A percentile compares a stretch with the other conserved stretches of the same genome.
Conservation (phyloP, 805 yeast species). For the Saturnispora sekii region DNA sequence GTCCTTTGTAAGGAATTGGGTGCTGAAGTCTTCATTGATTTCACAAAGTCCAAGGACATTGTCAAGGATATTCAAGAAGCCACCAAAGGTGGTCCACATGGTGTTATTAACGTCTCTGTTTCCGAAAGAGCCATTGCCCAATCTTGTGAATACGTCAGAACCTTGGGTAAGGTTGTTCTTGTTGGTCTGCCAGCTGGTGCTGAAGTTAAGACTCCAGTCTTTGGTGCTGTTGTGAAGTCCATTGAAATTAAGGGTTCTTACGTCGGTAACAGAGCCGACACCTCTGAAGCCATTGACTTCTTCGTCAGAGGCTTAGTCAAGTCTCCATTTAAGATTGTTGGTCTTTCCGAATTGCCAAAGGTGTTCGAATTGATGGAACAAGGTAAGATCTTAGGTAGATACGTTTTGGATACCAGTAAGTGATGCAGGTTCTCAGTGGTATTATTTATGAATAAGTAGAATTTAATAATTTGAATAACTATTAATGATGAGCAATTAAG, state of each 20-base stretch:
- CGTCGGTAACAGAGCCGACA: slow-evolving; percentile 85
- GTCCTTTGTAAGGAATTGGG: slow-evolving; percentile 44
- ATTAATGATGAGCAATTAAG: too few relatives aligned
- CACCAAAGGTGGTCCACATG: slow-evolving; percentile 51
- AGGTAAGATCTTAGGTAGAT: slow-evolving; percentile 82
- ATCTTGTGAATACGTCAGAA: slow-evolving; percentile 50
- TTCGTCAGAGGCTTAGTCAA: slow-evolving; percentile 55
- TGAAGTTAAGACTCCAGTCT: slow-evolving; percentile 57
- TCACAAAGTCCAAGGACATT: slow-evolving; percentile 34
- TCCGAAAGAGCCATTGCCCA: slow-evolving; percentile 42
- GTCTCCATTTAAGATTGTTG: slow-evolving; percentile 63
- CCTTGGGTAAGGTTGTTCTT: slow-evolving; percentile 50
- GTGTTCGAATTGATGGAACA: slow-evolving; percentile 72
- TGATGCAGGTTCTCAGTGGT: slow-evolving; percentile 20
- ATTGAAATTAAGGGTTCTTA: slow-evolving; percentile 70
- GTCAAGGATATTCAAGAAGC: slow-evolving; percentile 31
- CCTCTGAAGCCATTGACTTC: slow-evolving; percentile 68
- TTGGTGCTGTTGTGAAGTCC: slow-evolving; percentile 64
- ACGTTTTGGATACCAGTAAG: slow-evolving; percentile 71
- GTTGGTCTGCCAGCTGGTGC: slow-evolving; percentile 78
- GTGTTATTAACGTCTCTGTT: slow-evolving; percentile 56
- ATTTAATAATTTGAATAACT: background rate
- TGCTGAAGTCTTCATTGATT: slow-evolving; percentile 56
- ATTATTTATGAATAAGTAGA: background rate
- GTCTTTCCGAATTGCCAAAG: slow-evolving; percentile 57